Base-by-base conservation (phyloP, 495 filamentous ascomycete genomes). In the Hypoxylon lienhwacheense region DNA sequence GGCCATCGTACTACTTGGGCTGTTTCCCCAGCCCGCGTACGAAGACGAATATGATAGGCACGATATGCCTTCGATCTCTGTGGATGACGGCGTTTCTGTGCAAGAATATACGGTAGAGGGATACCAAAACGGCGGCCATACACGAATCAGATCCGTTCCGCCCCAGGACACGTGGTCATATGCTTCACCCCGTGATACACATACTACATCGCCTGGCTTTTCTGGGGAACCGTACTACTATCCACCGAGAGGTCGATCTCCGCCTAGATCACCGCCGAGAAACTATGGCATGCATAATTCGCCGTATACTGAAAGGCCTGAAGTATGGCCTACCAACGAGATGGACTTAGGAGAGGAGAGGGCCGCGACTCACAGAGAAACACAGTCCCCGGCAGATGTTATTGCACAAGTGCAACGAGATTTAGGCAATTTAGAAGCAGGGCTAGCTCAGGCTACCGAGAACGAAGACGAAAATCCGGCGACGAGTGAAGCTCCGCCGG, bases 211-310 rank as follows among this genome's bases (percentile, higher is more conserved):
- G 25, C 55, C 58, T 14, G 55, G 45, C 17, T 42, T 61, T n/a
- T 49, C 65, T 3, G 68, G 73, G 5, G 70, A 73, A 1, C 41
- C 62, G 7, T 64, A 36, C 45, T 71, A 67, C 49, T 75, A 76
- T 31, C 72, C 71, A 12, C 53, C 61, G 17, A 58, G 76, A 17
- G 76, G 76, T 11, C 66, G 76, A 41, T 78, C 76, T 16, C 74
- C 76, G 0, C 70, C 73, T 3, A 75, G 73, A 22, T 74, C 73
- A 16, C 49, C 68, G 35, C 72, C 73, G 36, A 70, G 69, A 28
- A 66, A 76, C 55, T 58, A 67, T 32, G 67, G 53, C 36, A 60
- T 55, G 22, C 65, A 61, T 50, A 50, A 50, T 14, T 53, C 63
- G 14, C 47, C 61, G 2, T 63, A 56, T 26, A 45, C 32, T 22